phyloP scores from a whole-genome alignment of 306 rosid species.

The Astragalus membranaceus region DNA sequence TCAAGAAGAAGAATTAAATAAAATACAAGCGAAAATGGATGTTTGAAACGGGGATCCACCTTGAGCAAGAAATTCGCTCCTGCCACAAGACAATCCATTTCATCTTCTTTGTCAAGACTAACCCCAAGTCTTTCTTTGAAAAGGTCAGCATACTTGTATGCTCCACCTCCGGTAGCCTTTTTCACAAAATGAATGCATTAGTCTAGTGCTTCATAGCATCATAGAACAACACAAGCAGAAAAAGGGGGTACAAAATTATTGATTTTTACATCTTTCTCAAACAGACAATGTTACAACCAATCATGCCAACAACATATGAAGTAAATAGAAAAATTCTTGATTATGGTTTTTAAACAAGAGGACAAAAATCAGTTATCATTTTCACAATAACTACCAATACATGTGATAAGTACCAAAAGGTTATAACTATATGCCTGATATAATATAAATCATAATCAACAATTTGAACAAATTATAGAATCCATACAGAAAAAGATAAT shows the following conservation, averaged over 20 bases:
- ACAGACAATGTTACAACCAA: not conserved
- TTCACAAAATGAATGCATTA: slow-evolving; percentile 26
- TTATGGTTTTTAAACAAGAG: not conserved
- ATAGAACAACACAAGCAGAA: not conserved
- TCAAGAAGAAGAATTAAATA: not conserved
- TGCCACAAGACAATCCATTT: too few relatives aligned
- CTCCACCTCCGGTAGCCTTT: too few relatives aligned
- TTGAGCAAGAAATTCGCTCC: too few relatives aligned
- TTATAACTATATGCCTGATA: not conserved
- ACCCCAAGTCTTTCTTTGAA: too few relatives aligned
- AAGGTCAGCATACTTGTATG: too few relatives aligned
- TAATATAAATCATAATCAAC: not conserved
- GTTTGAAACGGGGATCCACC: slow-evolving; percentile 16
- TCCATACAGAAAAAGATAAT: not conserved
- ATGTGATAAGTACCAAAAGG: not conserved
- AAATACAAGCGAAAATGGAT: slow-evolving; percentile 9
- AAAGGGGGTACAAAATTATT: not conserved
- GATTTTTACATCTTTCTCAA: not conserved
- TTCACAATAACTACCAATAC: slow-evolving; percentile 10
- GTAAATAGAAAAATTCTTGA: not conserved
- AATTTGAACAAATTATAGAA: not conserved
- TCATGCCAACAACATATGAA: not conserved
- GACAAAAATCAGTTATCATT: not conserved
- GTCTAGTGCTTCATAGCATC: slow-evolving; percentile 12
- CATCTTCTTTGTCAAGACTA: too few relatives aligned